phyloP scores from a whole-genome alignment of 768 basidiomycete species.

The Boletus bicolor region DNA sequence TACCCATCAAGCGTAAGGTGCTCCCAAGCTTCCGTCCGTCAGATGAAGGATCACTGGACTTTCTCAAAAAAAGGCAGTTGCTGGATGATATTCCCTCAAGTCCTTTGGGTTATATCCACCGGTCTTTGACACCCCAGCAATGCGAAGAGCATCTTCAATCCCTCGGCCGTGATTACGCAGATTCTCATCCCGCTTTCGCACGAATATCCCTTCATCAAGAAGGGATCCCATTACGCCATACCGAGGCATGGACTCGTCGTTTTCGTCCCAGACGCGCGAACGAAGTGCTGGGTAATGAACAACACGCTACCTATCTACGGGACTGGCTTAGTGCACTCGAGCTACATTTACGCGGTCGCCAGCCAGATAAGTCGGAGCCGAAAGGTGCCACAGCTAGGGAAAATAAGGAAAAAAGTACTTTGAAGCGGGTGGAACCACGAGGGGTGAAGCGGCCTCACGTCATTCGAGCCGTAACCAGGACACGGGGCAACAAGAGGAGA shows the following conservation, averaged over 20 bases:
- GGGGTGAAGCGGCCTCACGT: constrained; percentile 59
- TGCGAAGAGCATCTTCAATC: constrained; percentile 16
- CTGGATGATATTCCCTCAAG: background rate
- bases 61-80: constrained; percentile 15
- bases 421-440: constrained; percentile 28
- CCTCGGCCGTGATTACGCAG: constrained; percentile 18
- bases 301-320: constrained; percentile 64
- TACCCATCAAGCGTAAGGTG: constrained; percentile 9
- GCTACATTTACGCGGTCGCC: constrained; percentile 39
- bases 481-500: constrained; percentile 50
- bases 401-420: constrained; percentile 22
- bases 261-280: constrained; percentile 73
- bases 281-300: constrained; percentile 78
- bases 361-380: constrained; percentile 2
- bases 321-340: constrained; percentile 77
- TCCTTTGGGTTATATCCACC: background rate
- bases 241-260: constrained; percentile 65
- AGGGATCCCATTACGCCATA: constrained; percentile 14
- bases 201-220: constrained; percentile 32
- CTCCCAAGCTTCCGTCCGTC: constrained; percentile 1
- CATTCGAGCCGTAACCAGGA: constrained; percentile 49
- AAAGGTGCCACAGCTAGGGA: constrained; percentile 1
- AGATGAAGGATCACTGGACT: constrained; percentile 11
- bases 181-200: constrained; percentile 50
- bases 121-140: constrained; percentile 12